Conservation (phyloP, 345 rosid species). For the Syzygium aromaticum region DNA sequence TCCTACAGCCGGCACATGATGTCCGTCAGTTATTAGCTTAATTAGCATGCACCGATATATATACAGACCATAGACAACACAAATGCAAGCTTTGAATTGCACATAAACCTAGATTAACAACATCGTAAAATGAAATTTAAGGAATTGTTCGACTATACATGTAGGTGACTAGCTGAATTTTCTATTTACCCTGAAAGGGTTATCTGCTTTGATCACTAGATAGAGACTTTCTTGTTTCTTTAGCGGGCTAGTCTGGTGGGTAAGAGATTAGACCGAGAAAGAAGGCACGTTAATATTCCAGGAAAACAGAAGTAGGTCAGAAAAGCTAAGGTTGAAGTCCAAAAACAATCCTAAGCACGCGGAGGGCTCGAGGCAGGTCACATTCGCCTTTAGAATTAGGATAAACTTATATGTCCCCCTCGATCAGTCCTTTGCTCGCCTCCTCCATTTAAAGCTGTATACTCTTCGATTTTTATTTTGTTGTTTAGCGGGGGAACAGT, state of each 20-base stretch:
- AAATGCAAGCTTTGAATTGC: neutral
- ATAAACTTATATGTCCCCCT: neutral
- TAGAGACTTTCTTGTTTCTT: neutral
- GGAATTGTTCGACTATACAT: neutral
- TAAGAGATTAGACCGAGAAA: neutral
- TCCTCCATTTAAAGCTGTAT: neutral
- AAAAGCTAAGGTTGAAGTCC: neutral
- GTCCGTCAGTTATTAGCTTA: neutral
- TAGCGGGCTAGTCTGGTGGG: neutral
- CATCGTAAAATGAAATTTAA: neutral
- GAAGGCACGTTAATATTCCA: neutral
- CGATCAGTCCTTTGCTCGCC: neutral
- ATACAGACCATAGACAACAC: neutral
- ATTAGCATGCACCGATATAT: neutral
- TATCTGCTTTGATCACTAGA: neutral
- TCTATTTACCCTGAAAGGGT: neutral
- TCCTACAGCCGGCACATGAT: slow-evolving; percentile 7
- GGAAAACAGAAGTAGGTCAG: neutral
- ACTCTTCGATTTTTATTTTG: neutral
- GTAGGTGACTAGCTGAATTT: neutral
- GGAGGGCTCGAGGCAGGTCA: neutral
- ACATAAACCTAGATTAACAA: neutral
- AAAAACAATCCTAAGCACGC: neutral
- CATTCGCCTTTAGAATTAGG: neutral
- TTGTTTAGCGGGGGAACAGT: neutral